These are phyloP conservation scores for Adansonia grandidieri DNA, from an alignment of 441 rosid genomes.

Conservation along the genomic window DNA sequence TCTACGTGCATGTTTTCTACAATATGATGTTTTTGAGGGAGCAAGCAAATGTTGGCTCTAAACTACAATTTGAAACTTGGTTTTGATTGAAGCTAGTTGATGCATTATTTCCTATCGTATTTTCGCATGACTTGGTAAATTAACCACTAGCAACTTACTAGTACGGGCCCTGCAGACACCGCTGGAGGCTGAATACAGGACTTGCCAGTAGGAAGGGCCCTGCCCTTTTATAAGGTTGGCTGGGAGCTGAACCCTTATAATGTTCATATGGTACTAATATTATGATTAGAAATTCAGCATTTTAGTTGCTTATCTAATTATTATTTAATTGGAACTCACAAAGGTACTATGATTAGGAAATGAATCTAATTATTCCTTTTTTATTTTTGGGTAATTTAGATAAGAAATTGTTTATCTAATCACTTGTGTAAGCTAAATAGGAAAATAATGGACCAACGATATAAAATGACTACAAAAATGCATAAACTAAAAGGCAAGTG, in stretches of 20 bases:
- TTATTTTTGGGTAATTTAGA: too few species aligned
- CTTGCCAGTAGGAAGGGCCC: not conserved
- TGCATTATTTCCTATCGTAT: not conserved
- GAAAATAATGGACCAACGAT: not conserved
- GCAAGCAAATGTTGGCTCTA: conserved; percentile 12
- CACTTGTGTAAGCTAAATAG: not conserved
- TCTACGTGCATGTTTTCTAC: conserved; percentile 21
- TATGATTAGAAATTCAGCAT: too few species aligned
- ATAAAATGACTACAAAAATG: too few species aligned
- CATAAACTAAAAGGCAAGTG: too few species aligned
- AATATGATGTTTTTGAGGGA: conserved; percentile 10
- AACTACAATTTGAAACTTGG: not conserved
- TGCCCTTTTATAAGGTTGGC: not conserved
- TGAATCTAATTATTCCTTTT: too few species aligned
- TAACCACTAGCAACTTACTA: not conserved
- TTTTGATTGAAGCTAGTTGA: conserved; percentile 15
- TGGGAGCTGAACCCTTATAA: not conserved
- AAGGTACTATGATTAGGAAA: too few species aligned
- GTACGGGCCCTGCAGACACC: not conserved
- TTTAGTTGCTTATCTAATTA: too few species aligned
- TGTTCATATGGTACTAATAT: not conserved
- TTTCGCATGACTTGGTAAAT: not conserved
- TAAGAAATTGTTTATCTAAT: too few species aligned
- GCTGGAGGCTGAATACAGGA: not conserved
- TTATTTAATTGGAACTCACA: too few species aligned